Base-by-base conservation (phyloP, 805 yeast species). In the Wickerhamiella domercqiae region DNA sequence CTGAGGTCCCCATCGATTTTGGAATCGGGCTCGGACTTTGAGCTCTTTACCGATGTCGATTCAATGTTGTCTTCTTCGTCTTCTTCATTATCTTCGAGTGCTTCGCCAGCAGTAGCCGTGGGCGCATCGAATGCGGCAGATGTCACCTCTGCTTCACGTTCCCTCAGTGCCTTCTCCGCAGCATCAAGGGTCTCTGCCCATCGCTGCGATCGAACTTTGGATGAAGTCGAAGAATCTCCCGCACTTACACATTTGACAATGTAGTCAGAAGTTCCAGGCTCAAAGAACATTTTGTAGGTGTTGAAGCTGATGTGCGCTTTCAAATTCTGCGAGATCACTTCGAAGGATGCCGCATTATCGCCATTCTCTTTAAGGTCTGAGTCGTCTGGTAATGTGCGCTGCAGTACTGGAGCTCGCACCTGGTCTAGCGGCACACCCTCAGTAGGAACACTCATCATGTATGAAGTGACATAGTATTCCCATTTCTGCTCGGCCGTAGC, bases 371-470 rank as follows among this genome's bases (percentile, higher is more conserved):
- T 24, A 34, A 44, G 49, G 29, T 46, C 45, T 22, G 41, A 48
- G 3, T 45, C 47, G 30, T 49, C 55, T 25, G 50, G 49, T 29
- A 62, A 39, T 29, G 58, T 48, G 19, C 67, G 55, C 47, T 73
- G 77, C 46, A 81, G 62, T 57, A 87, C 79, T 19, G 97, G 97
- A 57, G 82, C 65, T 44, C 70, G 69, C 39, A 90, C 69, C 47
- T 73, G 74, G 31, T 78, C 74, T 15, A 81, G 72, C 14, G 83
- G 75, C 14, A 90, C 78, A 21, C 97, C 97, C 57, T 90, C 99
- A 2, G 99, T 90, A 28, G 98, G 97, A 51, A 83, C 93, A 3
- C 94, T 78, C 80, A 90, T 78, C 31, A 86, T 71, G 56, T 79
- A 90, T 31, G 93, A 80, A 0, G 97, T 87, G 36, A 90, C 69